These are phyloP conservation scores for Pythium sp. DNA, from an alignment of 352 stramenopile species.

Conservation along the genomic window DNA sequence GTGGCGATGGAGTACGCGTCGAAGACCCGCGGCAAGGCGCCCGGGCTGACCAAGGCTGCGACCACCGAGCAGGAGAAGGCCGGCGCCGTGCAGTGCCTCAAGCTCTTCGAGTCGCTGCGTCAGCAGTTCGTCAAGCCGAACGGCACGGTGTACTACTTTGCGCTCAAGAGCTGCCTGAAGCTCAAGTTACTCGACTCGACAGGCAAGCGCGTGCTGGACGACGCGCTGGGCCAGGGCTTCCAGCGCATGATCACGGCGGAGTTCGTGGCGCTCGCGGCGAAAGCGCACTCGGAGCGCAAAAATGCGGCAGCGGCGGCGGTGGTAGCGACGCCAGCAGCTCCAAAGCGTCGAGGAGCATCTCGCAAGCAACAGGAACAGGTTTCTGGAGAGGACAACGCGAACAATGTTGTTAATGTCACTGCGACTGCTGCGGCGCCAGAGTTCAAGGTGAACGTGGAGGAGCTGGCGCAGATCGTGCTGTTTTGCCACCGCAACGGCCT, in stretches of 20 bases:
- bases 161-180: constrained; percentile 55
- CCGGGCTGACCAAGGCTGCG: constrained; percentile 15
- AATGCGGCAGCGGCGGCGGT: neutral
- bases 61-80: constrained; percentile 20
- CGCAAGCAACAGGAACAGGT: constrained; percentile 4
- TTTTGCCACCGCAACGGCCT: constrained; percentile 60
- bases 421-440: constrained; percentile 6
- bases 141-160: constrained; percentile 68
- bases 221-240: constrained; percentile 57
- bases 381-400: too few species aligned
- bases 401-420: neutral
- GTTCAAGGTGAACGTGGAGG: constrained; percentile 31
- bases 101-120: constrained; percentile 73
- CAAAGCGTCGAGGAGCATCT: constrained; percentile 26
- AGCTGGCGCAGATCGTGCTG: constrained; percentile 48
- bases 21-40: constrained; percentile 2
- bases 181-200: constrained; percentile 48
- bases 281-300: constrained; percentile 24
- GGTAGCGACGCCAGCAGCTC: constrained; percentile 4
- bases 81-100: constrained; percentile 48
- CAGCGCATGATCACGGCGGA: constrained; percentile 22
- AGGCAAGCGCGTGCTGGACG: constrained; percentile 46
- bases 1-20: constrained; percentile 61
- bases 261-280: constrained; percentile 27
- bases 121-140: constrained; percentile 77